Percentiles rank a stretch among this genome's conserved stretches.
Evolutionary conservation across 306 rosid species (phyloP).

Genomic region (Ochetophila trinervis): DNA sequence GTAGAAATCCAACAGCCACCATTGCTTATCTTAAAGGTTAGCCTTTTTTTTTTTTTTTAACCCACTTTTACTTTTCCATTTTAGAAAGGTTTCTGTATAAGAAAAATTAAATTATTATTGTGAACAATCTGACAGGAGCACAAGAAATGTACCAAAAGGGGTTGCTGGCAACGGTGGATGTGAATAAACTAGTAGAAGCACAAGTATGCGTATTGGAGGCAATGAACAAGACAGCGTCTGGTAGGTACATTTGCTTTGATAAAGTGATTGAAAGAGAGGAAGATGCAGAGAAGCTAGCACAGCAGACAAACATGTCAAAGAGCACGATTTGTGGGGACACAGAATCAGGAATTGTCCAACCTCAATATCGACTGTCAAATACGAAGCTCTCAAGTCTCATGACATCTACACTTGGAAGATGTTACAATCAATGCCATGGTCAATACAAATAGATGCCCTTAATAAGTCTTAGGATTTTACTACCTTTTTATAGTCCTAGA

Average conservation of each 20-base stretch:
- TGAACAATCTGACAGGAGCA: conserved; percentile 42
- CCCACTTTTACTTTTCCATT: too few species aligned
- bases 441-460: neutral
- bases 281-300: conserved; percentile 61
- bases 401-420: conserved; percentile 38
- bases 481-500: neutral
- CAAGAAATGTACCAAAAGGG: conserved; percentile 62
- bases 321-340: conserved; percentile 46
- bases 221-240: conserved; percentile 50
- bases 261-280: conserved; percentile 29
- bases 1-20: conserved; percentile 65
- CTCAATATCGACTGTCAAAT: conserved; percentile 46
- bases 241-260: conserved; percentile 82
- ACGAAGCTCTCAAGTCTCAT: conserved; percentile 52
- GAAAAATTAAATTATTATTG: neutral
- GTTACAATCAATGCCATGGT: conserved; percentile 28
- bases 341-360: neutral
- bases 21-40: conserved; percentile 89
- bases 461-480: neutral
- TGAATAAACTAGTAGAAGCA: conserved; percentile 57
- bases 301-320: conserved; percentile 31
- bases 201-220: conserved; percentile 61
- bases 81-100: neutral
- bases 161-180: conserved; percentile 59
- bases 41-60: neutral